Percentiles rank a stretch among this genome's conserved stretches.
Evolutionary conservation across 257 asterid species (phyloP).

Genomic region (Primulina huaijiensis): DNA sequence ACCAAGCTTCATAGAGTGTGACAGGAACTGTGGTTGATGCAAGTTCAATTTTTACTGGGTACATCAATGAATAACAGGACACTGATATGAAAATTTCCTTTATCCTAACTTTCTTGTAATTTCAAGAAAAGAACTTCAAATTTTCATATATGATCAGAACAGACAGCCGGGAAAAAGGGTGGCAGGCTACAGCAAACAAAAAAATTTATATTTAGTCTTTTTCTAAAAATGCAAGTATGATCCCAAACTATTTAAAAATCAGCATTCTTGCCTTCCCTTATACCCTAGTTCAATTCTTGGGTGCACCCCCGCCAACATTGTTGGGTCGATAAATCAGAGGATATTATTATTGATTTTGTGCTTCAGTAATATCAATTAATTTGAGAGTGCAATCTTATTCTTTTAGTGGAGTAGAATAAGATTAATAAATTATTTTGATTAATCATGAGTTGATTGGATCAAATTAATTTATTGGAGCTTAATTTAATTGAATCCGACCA

Average conservation of each 20-base stretch:
- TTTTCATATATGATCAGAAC: neutral
- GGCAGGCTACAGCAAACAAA: neutral
- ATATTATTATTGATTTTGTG: too few relatives aligned
- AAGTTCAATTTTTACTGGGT: too few relatives aligned
- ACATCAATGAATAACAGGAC: neutral
- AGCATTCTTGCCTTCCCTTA: neutral
- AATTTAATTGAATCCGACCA: too few relatives aligned
- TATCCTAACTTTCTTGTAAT: neutral
- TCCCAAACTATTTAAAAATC: neutral
- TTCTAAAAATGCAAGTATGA: neutral
- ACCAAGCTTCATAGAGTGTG: neutral
- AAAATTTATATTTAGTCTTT: too few relatives aligned
- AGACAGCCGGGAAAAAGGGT: neutral
- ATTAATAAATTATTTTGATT: too few relatives aligned
- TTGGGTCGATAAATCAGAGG: too few relatives aligned
- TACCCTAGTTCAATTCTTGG: neutral
- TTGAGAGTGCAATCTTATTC: too few relatives aligned
- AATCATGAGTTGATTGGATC: too few relatives aligned
- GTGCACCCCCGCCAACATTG: neutral
- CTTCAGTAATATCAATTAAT: too few relatives aligned
- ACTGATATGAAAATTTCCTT: neutral
- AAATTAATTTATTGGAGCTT: too few relatives aligned
- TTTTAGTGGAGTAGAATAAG: too few relatives aligned
- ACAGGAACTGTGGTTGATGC: neutral
- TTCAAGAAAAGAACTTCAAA: neutral